Evolutionary conservation across 345 rosid species (phyloP), one percentile per base, ranked within the genome.

Genomic region (Schrenkiella parvula): DNA sequence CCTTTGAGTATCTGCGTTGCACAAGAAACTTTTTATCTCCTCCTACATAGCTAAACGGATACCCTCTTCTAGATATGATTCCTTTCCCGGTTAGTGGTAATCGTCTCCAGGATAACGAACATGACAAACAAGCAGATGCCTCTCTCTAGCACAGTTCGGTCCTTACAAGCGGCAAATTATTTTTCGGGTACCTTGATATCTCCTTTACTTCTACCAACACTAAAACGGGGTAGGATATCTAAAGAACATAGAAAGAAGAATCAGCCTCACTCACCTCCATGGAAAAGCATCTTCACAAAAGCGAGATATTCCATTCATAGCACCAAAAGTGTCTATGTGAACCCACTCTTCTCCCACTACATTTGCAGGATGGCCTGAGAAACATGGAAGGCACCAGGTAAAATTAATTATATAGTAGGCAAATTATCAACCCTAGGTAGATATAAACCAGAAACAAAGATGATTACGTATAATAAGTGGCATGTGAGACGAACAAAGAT

Each of bases 251-350:
- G 41, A 46, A 35, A 44, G 42, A 48, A 69, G 53, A 67, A 77
- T 52, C 35, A 22, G 82, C 54, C 18, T 22, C 81, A 91, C 98
- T 29, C 81, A 91, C 99, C 99, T 89, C 96, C 96, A 95, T 22
- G 90, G 92, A 39, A 60, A 82, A 73, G 65, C 83, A 83, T 83
- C 76, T 82, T 95, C 96, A 70, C 90, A 89, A 77, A 95, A 95
- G 46, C 89, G 91, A 50, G 98, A 95, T 76, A 95, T 95, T 34
- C 99, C 99, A 83, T 87, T 89, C 89, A 91, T 95, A 76, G 98
- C 99, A 41, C 97, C 82, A 82, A 79, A 95, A 8, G 96, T 53
- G 79, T 95, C 99, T 32, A 95, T 89, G 74, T 91, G 99, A 77
- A 95, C 85, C 93, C 82, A 86, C 91, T 80, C 84, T 68, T 66